Conservation (phyloP, 441 rosid genomes). For the Euphorbia corollata region DNA sequence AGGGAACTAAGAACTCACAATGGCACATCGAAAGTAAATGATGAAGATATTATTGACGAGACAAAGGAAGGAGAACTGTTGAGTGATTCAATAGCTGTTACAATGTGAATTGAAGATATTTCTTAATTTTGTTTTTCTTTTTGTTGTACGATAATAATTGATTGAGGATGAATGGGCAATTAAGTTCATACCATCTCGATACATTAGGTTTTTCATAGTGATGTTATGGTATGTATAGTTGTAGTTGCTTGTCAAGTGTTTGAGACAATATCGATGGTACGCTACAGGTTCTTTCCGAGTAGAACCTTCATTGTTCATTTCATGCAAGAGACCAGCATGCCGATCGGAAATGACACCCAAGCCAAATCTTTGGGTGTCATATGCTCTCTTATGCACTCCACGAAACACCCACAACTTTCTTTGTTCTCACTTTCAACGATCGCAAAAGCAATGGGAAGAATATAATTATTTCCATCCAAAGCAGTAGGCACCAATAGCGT, state of each 20-base stretch:
- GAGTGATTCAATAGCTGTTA: no score
- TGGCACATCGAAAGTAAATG: no score
- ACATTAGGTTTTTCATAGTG: no score
- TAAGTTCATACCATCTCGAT: not conserved
- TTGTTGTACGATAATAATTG: no score
- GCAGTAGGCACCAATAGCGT: not conserved
- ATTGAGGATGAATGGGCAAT: no score
- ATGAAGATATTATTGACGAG: no score
- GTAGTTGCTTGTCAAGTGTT: not conserved
- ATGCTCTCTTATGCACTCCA: not conserved
- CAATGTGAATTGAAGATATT: no score
- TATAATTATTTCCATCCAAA: not conserved
- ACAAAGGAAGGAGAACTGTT: no score
- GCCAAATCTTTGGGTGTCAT: not conserved
- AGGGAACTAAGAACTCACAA: no score
- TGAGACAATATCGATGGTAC: not conserved
- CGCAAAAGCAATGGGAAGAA: no score
- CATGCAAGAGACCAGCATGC: not conserved
- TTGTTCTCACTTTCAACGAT: not conserved
- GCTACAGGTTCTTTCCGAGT: not conserved
- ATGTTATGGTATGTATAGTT: not conserved
- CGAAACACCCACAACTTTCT: not conserved
- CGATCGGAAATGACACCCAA: not conserved
- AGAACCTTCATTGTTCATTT: not conserved
- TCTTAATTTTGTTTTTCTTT: no score